Evolutionary conservation across 2,329 filamentous ascomycete species (phyloP), one percentile per base, ranked within the genome.

Genomic region (Didymosphaeria variabile): DNA sequence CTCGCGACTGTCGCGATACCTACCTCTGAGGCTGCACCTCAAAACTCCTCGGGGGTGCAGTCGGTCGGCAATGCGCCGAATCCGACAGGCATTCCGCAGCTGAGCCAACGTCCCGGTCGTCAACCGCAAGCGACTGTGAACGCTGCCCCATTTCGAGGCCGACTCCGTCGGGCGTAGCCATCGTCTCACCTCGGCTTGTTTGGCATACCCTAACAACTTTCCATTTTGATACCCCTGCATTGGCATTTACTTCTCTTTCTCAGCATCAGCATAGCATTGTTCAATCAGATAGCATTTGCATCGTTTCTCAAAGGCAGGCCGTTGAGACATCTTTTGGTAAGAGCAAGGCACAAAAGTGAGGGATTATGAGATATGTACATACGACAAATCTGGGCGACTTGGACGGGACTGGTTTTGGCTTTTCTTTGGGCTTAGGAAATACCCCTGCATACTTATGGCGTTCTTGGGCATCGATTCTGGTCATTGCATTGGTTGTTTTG

Each of bases 401-500:
- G 45, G 54, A 49, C 23, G n/a, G 54, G 19, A 34, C 15, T 49
- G 53, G 51, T 2, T 36, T 26, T 40, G 38, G 56, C 12, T 45
- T 46, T 51, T 15, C 10, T 47, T 46, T 47, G 46, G 49, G 49
- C 34, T 45, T 31, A 29, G 58, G 53, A 44, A 49, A 60, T 60
- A 60, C 58, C 58, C 58, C 52, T 56, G 58, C 58, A 60, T 60
- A 55, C 49, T 56, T 56, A 40, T 49, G 57, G 57, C 50, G 57
- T 59, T 55, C 26, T 53, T 45, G 36, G n/a, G 38, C 2, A 26
- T 21, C 1, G 40, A 2, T 36, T 55, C 13, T 3, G 42, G 42
- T 5, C 26, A n/a, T 17, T n/a, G 26, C 40, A 46, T 55, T 54
- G 6, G 42, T 42, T 12, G 5, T 38, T 19, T 29, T 55, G n/a